Conservation (phyloP, 1,139 yeast species). For the Pichia sp. region DNA sequence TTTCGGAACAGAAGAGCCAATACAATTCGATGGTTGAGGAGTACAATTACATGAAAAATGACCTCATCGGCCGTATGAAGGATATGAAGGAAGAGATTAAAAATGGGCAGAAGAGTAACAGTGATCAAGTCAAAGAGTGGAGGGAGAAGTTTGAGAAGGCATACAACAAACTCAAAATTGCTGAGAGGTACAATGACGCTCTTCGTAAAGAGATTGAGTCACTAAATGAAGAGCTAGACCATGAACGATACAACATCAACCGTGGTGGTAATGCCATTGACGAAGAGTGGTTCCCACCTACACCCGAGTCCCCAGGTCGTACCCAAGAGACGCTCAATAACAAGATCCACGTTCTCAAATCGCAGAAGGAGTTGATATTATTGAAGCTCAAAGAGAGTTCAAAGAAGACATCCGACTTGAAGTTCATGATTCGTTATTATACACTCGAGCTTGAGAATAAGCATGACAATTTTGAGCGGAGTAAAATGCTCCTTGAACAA, state of each 20-base stretch:
- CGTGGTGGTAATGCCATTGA: background rate
- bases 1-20: conserved; percentile 7
- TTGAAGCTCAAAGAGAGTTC: conserved; percentile 20
- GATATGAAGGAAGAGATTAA: conserved; percentile 15
- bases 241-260: conserved; percentile 2
- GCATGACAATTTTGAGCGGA: conserved; percentile 10
- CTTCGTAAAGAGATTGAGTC: conserved; percentile 5
- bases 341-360: conserved; percentile 12
- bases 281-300: conserved; percentile 17
- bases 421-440: conserved; percentile 44
- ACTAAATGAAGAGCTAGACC: conserved; percentile 4
- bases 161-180: conserved; percentile 11
- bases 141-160: conserved; percentile 14
- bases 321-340: background rate
- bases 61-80: conserved; percentile 23
- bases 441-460: conserved; percentile 34
- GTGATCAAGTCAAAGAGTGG: conserved; percentile 13
- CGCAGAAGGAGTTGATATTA: conserved; percentile 20
- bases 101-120: conserved; percentile 16
- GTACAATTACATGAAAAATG: conserved; percentile 26
- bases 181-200: conserved; percentile 8
- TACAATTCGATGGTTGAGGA: conserved; percentile 20
- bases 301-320: conserved; percentile 22
- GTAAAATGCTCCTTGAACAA: conserved; percentile 4
- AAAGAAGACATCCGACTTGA: conserved; percentile 40